Conservation (phyloP, 192 early-diverging fungal genomes). For the Lobosporangium transversale region DNA sequence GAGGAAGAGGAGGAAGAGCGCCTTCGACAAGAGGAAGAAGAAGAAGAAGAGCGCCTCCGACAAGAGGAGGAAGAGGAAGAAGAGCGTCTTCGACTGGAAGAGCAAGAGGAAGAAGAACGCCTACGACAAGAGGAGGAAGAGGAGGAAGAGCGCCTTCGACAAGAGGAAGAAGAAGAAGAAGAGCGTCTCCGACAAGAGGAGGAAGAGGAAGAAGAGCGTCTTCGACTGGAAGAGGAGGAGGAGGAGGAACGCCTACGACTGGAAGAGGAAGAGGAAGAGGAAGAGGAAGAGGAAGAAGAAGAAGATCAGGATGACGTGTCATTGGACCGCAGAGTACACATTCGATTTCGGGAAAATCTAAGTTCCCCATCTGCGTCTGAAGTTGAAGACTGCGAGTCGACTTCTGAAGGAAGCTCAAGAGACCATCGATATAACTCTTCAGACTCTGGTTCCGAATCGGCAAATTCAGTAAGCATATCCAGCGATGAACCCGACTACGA, state of each 20-base stretch:
- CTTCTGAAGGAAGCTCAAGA: too few species aligned
- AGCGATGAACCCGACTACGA: too few species aligned
- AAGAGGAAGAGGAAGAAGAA: background rate
- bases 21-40: background rate
- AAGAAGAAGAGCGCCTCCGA: conserved; percentile 3
- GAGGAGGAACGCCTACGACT: background rate
- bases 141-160: conserved; percentile 1
- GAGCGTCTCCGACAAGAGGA: background rate
- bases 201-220: background rate
- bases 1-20: conserved; percentile 1
- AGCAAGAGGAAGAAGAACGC: background rate
- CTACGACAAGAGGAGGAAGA: conserved; percentile 7
- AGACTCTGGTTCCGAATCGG: too few species aligned
- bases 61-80: background rate
- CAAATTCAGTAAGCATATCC: too few species aligned
- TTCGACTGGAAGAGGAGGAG: background rate
- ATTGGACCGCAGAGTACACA: too few species aligned
- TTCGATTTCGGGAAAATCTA: too few species aligned
- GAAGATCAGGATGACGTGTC: background rate
- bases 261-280: background rate
- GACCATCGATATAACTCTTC: too few species aligned
- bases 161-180: conserved; percentile 6
- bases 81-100: background rate
- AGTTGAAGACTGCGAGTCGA: too few species aligned
- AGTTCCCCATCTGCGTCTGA: too few species aligned